Percentiles rank a stretch among this genome's conserved stretches.
phyloP scores from a whole-genome alignment of 208 protist genomes.

The Leishmania major region DNA sequence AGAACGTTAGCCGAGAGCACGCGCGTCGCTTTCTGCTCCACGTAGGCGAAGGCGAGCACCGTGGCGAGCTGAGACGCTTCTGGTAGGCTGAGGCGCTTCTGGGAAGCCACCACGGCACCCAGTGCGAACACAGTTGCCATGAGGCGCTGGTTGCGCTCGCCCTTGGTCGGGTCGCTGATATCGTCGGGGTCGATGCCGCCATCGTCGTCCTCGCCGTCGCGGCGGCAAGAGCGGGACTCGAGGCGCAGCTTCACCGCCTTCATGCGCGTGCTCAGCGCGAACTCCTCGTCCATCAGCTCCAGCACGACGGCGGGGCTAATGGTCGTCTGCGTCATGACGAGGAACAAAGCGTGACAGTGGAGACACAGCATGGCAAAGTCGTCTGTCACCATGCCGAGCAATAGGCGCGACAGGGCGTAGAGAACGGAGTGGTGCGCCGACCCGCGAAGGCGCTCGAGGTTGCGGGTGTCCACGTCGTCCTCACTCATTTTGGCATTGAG shows the following conservation, averaged over 20 bases:
- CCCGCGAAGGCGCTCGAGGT: conserved; percentile 62
- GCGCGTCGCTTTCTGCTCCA: conserved; percentile 84
- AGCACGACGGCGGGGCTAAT: conserved; percentile 65
- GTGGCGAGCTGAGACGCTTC: conserved; percentile 49
- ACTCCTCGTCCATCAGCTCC: conserved; percentile 75
- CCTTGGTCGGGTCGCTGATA: conserved; percentile 85
- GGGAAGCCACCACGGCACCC: conserved; percentile 50
- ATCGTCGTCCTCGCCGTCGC: conserved; percentile 37
- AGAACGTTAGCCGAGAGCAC: conserved; percentile 78
- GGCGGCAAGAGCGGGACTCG: conserved; percentile 21
- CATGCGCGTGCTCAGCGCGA: conserved; percentile 68
- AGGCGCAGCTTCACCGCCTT: conserved; percentile 64
- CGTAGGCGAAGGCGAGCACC: conserved; percentile 82
- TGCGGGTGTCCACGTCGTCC: conserved; percentile 68
- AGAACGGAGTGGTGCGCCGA: conserved; percentile 81
- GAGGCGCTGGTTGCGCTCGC: conserved; percentile 87
- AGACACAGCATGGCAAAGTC: conserved; percentile 79
- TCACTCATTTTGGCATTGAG: conserved; percentile 63
- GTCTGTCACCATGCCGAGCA: conserved; percentile 88
- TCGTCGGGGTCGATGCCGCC: conserved; percentile 82
- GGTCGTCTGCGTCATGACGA: conserved; percentile 58
- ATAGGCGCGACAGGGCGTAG: conserved; percentile 77
- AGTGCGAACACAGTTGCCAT: conserved; percentile 81
- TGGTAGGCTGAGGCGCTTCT: conserved; percentile 33
- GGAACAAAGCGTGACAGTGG: conserved; percentile 74